These are phyloP conservation scores for Populus alba DNA, from an alignment of 345 rosid species.

Conservation along the genomic window DNA sequence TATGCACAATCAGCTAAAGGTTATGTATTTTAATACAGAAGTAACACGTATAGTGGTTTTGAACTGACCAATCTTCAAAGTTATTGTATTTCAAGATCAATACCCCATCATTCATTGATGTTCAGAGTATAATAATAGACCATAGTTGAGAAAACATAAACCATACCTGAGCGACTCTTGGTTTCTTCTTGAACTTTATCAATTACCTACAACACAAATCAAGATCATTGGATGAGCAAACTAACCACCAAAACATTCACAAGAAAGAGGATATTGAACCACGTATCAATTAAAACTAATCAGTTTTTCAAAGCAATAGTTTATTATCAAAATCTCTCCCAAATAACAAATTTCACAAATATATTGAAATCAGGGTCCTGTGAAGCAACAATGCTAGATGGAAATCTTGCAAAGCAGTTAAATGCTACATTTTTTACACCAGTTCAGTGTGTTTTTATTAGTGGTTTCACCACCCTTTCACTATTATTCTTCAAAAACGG, in stretches of 20 bases:
- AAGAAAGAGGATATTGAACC: neutral
- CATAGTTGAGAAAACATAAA: neutral
- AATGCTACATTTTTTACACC: neutral
- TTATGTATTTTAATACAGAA: neutral
- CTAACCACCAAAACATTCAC: neutral
- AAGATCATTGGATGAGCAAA: conserved; percentile 8
- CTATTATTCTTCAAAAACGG: too few species aligned
- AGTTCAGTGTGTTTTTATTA: neutral
- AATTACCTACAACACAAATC: conserved; percentile 55
- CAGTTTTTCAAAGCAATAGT: neutral
- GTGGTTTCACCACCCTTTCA: neutral
- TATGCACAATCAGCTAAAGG: neutral
- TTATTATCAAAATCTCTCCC: neutral
- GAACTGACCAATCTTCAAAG: neutral
- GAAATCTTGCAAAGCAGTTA: neutral
- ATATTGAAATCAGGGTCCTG: neutral
- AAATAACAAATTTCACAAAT: neutral
- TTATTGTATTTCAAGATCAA: neutral
- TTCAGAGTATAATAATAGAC: neutral
- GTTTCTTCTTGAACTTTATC: conserved; percentile 86
- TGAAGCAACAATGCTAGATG: neutral
- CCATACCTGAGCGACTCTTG: conserved; percentile 62
- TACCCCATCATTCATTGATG: neutral
- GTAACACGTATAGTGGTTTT: neutral
- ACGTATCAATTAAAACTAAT: neutral